Conservation (phyloP, 2,329 filamentous ascomycete species). For the Mollisiaceae sp. region DNA sequence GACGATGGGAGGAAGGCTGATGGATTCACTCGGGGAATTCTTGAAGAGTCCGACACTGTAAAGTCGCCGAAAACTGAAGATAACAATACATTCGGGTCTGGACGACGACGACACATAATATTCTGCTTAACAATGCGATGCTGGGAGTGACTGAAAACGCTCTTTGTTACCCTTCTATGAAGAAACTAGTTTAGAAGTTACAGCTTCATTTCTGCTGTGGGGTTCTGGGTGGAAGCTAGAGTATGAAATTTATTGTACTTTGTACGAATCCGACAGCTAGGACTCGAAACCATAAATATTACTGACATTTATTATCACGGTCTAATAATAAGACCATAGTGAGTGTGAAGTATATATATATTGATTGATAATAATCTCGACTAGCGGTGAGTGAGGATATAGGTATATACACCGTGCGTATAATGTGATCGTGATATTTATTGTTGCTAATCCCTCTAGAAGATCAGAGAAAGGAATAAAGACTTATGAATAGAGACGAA, state of each 20-base stretch:
- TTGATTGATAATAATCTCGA: too few species aligned
- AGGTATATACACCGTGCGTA: too few species aligned
- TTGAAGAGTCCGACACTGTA: neutral
- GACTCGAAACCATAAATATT: neutral
- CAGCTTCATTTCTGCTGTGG: neutral
- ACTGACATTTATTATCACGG: too few species aligned
- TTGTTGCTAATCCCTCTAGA: neutral
- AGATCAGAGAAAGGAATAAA: neutral
- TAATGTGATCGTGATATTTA: neutral
- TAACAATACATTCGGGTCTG: neutral
- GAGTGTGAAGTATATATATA: too few species aligned
- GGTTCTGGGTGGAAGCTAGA: neutral
- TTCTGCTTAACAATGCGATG: neutral
- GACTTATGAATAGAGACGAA: too few species aligned
- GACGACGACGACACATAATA: neutral
- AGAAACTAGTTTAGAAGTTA: neutral
- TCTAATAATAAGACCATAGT: too few species aligned
- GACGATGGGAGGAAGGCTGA: neutral
- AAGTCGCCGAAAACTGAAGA: neutral
- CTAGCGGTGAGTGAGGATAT: too few species aligned
- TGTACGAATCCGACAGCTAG: neutral
- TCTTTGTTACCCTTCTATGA: neutral
- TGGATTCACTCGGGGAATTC: conserved; percentile 1
- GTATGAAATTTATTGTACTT: neutral
- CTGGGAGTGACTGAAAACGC: neutral